A percentile compares a stretch with the other conserved stretches of the same genome.
These are phyloP conservation scores for Cordyceps cateniannulata DNA, from an alignment of 2,329 filamentous ascomycete species.

Conservation along the genomic window DNA sequence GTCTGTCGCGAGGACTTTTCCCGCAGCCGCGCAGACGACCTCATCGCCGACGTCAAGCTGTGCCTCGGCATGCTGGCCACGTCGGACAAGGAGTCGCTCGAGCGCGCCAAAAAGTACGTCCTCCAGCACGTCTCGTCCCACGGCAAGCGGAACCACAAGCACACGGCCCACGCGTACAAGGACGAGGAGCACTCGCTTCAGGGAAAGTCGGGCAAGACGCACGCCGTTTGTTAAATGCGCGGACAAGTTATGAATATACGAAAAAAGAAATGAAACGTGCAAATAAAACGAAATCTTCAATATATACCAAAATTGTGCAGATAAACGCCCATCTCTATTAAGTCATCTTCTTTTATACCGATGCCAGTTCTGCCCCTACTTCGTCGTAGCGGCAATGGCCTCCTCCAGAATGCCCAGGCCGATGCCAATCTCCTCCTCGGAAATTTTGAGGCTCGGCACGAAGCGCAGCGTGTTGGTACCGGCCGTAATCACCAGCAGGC, in stretches of 20 bases:
- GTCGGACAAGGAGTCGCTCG: constrained; percentile 66
- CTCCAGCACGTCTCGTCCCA: constrained; percentile 47
- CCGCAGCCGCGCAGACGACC: constrained; percentile 69
- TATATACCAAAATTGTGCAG: background rate
- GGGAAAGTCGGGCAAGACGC: constrained; percentile 86
- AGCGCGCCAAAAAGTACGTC: constrained; percentile 62
- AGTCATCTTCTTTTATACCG: background rate
- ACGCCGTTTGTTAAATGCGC: constrained; percentile 64
- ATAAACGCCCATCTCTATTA: background rate
- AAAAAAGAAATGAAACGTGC: background rate
- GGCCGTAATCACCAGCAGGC: constrained; percentile 83
- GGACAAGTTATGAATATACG: background rate
- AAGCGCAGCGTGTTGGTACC: constrained; percentile 90
- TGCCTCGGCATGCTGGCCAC: constrained; percentile 64
- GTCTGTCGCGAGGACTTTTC: constrained; percentile 92
- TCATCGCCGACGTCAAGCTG: constrained; percentile 73
- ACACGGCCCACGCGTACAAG: constrained; percentile 36
- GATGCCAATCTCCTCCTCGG: constrained; percentile 70
- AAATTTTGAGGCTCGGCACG: constrained; percentile 79
- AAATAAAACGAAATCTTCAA: background rate
- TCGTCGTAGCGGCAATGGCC: constrained; percentile 44
- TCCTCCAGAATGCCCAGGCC: constrained; percentile 71
- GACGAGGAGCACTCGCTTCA: constrained; percentile 82
- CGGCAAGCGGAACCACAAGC: constrained; percentile 43
- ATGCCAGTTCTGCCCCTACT: background rate